Conservation (phyloP, 371 early-diverging fungal species). For the Enterospora canceri region DNA sequence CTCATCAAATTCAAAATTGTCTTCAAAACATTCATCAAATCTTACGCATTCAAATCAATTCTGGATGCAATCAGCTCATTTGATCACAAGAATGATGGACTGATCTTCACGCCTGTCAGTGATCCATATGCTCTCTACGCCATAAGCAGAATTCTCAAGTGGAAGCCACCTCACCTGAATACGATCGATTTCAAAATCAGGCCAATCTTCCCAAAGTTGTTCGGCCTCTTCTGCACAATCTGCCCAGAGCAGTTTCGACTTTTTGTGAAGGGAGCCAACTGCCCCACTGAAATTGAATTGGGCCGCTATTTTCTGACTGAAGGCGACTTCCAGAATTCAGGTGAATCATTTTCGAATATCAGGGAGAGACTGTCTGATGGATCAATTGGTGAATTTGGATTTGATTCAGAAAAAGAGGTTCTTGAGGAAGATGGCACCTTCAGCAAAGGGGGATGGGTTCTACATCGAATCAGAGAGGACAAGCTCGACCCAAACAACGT, state of each 20-base stretch:
- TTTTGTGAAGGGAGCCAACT: not conserved
- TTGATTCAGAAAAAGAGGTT: slow-evolving; percentile 34
- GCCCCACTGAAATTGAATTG: not conserved
- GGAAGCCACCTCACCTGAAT: slow-evolving; percentile 92
- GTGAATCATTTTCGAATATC: not conserved
- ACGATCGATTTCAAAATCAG: slow-evolving; percentile 72
- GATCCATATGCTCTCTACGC: slow-evolving; percentile 72
- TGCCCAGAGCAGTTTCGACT: slow-evolving; percentile 11
- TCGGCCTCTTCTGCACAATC: slow-evolving; percentile 17
- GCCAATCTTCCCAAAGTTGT: not conserved
- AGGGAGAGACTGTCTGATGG: slow-evolving; percentile 21
- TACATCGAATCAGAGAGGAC: slow-evolving; percentile 71
- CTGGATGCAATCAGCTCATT: slow-evolving; percentile 55
- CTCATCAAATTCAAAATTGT: slow-evolving; percentile 13
- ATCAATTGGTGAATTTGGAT: slow-evolving; percentile 54
- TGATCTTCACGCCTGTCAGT: slow-evolving; percentile 78
- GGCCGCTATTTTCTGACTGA: not conserved
- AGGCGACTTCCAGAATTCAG: not conserved
- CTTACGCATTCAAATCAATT: slow-evolving; percentile 50
- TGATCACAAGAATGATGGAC: slow-evolving; percentile 78
- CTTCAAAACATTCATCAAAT: slow-evolving; percentile 51
- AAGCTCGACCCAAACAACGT: slow-evolving; percentile 68
- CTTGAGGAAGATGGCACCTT: slow-evolving; percentile 29
- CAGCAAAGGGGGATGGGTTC: slow-evolving; percentile 61
- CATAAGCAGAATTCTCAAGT: slow-evolving; percentile 78